Conservation (phyloP, 345 rosid genomes). For the Murraya paniculata region DNA sequence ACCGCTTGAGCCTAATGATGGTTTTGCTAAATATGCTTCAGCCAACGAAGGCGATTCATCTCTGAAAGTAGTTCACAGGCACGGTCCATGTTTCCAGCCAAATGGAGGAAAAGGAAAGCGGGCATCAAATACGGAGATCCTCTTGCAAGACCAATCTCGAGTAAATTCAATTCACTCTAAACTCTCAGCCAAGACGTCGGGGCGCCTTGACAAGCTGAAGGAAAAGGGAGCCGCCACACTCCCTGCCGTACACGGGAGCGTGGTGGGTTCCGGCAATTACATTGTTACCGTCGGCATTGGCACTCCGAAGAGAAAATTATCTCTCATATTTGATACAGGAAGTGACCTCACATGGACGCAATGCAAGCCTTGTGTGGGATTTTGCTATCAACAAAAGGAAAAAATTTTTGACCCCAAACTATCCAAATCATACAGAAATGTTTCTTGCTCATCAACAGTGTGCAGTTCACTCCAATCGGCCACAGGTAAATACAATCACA, state of each 20-base stretch:
- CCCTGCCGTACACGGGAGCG: constrained; percentile 60
- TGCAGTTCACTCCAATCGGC: constrained; percentile 54
- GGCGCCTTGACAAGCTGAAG: constrained; percentile 14
- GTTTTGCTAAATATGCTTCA: constrained; percentile 2
- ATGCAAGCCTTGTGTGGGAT: constrained; percentile 46
- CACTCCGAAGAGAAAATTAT: constrained; percentile 42
- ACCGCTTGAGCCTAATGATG: background rate
- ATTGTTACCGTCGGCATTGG: constrained; percentile 60
- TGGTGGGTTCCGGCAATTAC: constrained; percentile 51
- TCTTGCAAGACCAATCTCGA: constrained; percentile 59
- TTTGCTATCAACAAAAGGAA: constrained; percentile 55
- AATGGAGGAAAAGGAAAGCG: constrained; percentile 3
- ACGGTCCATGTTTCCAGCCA: constrained; percentile 57
- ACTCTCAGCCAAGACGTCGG: background rate
- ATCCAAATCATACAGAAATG: constrained; percentile 57
- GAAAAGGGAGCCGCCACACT: constrained; percentile 33
- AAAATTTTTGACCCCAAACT: constrained; percentile 43
- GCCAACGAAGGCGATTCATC: constrained; percentile 36
- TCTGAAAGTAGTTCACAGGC: constrained; percentile 54
- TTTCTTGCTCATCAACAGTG: constrained; percentile 44
- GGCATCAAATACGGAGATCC: constrained; percentile 42
- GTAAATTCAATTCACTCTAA: constrained; percentile 57
- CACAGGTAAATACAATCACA: constrained; percentile 34
- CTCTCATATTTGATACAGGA: constrained; percentile 65
- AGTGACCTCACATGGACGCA: constrained; percentile 76